phyloP scores from a whole-genome alignment of 1,284 basidiomycete species.

The Moesziomyces globuligerus region DNA sequence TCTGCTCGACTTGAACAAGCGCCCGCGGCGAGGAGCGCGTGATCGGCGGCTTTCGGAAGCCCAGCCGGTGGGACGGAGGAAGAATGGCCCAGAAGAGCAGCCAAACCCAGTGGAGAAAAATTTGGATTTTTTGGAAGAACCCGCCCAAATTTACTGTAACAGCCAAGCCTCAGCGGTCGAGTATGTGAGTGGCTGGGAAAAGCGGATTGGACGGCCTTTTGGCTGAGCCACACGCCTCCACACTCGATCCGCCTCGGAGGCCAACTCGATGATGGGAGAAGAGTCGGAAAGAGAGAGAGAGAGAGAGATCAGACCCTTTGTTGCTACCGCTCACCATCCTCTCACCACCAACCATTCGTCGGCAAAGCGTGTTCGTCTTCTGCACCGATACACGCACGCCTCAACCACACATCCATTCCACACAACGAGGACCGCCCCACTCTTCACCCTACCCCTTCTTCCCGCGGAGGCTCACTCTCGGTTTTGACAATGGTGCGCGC shows the following conservation, averaged over 20 bases:
- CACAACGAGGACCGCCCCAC: too few species aligned
- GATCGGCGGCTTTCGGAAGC: slow-evolving; percentile 24
- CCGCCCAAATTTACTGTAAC: too few species aligned
- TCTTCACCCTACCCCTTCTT: too few species aligned
- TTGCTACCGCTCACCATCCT: background rate
- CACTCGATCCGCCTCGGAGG: background rate
- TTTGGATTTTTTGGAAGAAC: slow-evolving; percentile 7
- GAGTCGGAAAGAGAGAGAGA: background rate
- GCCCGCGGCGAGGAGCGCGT: background rate
- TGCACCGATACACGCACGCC: too few species aligned
- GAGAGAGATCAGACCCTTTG: background rate
- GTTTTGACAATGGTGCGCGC: slow-evolving; percentile 31
- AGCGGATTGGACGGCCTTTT: background rate
- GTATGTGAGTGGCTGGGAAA: slow-evolving; percentile 3
- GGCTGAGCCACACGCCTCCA: slow-evolving; percentile 3
- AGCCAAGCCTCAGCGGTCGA: background rate
- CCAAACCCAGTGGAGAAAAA: slow-evolving; percentile 5
- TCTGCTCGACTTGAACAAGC: background rate
- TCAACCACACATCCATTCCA: background rate
- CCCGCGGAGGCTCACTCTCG: too few species aligned
- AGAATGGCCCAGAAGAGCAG: slow-evolving; percentile 9
- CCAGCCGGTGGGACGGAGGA: background rate
- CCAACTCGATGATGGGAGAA: background rate
- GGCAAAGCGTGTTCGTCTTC: too few species aligned
- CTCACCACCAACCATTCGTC: background rate